Evolutionary conservation across 345 rosid species (phyloP).

Genomic region (Eutrema yunnanense): DNA sequence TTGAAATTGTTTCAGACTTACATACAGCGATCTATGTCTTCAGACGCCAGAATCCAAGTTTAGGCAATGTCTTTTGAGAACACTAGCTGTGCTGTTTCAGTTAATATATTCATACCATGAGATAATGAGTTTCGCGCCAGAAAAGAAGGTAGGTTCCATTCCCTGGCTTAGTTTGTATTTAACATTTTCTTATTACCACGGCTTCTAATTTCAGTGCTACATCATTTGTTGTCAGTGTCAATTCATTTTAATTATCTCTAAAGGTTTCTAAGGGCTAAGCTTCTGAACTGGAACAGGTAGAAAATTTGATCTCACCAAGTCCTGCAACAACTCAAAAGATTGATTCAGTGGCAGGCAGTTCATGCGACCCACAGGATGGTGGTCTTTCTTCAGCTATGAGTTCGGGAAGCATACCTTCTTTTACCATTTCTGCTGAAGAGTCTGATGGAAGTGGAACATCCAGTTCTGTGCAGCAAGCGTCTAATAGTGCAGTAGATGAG

Average conservation of each 20-base stretch:
- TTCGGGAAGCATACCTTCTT: slow-evolving; percentile 32
- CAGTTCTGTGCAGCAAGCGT: slow-evolving; percentile 18
- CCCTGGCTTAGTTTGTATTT: slow-evolving; percentile 13
- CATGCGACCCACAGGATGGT: slow-evolving; percentile 32
- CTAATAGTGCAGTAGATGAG: slow-evolving; percentile 35
- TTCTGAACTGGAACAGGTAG: slow-evolving; percentile 35
- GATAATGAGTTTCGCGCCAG: slow-evolving; percentile 75
- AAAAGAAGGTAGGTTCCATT: slow-evolving; percentile 46
- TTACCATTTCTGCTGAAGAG: slow-evolving; percentile 37
- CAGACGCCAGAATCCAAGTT: slow-evolving; percentile 95
- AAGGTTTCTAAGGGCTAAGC: slow-evolving; percentile 33
- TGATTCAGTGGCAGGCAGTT: slow-evolving; percentile 33
- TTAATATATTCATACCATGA: slow-evolving; percentile 83
- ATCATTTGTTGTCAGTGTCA: not conserved
- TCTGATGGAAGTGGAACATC: slow-evolving; percentile 29
- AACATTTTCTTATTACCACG: not conserved
- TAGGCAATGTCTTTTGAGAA: slow-evolving; percentile 82
- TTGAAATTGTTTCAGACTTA: slow-evolving; percentile 59
- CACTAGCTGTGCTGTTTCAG: slow-evolving; percentile 76
- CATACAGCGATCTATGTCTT: slow-evolving; percentile 96
- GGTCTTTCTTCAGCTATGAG: slow-evolving; percentile 32
- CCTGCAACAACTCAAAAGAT: slow-evolving; percentile 32
- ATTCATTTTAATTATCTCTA: not conserved
- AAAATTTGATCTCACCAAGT: slow-evolving; percentile 33
- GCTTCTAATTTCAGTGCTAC: slow-evolving; percentile 1